These are phyloP conservation scores for Schizosaccharomyces pombe DNA, from an alignment of 805 yeast genomes.

Conservation along the genomic window DNA sequence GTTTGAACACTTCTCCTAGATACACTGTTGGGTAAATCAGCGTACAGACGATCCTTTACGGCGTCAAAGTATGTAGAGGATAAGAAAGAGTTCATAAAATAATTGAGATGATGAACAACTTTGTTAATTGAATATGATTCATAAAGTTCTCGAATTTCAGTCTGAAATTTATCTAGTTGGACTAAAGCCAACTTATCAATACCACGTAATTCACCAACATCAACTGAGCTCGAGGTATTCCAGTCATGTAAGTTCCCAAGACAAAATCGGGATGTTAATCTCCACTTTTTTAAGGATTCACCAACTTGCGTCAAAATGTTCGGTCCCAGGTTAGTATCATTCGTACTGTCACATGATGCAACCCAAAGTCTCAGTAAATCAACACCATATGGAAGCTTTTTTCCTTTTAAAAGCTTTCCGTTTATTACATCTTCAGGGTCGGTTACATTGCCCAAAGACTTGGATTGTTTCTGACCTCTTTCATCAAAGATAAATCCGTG, in stretches of 20 bases:
- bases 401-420: slow-evolving; percentile 26
- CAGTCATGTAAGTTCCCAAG: slow-evolving; percentile 48
- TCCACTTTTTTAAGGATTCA: slow-evolving; percentile 55
- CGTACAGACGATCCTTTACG: slow-evolving; percentile 64
- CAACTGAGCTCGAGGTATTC: slow-evolving; percentile 15
- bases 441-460: slow-evolving; percentile 66
- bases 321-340: slow-evolving; percentile 55
- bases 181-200: not conserved
- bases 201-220: slow-evolving; percentile 11
- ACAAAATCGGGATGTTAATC: slow-evolving; percentile 59
- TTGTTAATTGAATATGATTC: slow-evolving; percentile 39
- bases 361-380: slow-evolving; percentile 83
- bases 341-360: slow-evolving; percentile 67
- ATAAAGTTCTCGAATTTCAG: slow-evolving; percentile 17
- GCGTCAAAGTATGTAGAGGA: slow-evolving; percentile 74
- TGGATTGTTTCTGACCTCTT: slow-evolving; percentile 76
- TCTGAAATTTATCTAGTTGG: not conserved
- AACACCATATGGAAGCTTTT: slow-evolving; percentile 47
- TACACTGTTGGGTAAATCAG: slow-evolving; percentile 27
- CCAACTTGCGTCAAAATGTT: slow-evolving; percentile 51
- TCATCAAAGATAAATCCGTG: slow-evolving; percentile 87
- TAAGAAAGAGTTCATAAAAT: slow-evolving; percentile 48
- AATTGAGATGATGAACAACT: slow-evolving; percentile 41
- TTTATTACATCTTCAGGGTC: slow-evolving; percentile 40
- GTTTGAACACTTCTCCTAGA: slow-evolving; percentile 41